A percentile compares a stretch with the other conserved stretches of the same genome.
Evolutionary conservation across 306 rosid species (phyloP).

Genomic region (Morella rubra): DNA sequence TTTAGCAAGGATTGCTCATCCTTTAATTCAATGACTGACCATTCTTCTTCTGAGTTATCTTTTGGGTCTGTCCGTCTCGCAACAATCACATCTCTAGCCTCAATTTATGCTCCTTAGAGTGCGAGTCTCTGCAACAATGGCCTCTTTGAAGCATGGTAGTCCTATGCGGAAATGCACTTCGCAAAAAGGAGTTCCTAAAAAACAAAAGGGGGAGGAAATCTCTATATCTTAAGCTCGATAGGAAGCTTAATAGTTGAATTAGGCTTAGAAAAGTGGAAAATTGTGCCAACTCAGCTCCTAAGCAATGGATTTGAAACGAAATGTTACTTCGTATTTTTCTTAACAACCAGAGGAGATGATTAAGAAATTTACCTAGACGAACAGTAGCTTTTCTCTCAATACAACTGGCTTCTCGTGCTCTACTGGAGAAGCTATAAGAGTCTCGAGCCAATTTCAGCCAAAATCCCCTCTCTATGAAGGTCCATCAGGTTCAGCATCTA

Average conservation of each 20-base stretch:
- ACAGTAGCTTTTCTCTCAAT: conserved; percentile 72
- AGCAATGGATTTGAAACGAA: neutral
- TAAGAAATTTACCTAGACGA: conserved; percentile 64
- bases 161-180: too few species aligned
- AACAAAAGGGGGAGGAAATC: too few species aligned
- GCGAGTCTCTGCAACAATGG: too few species aligned
- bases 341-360: neutral
- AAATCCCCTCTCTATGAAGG: conserved; percentile 84
- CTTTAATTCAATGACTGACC: conserved; percentile 85
- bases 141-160: too few species aligned
- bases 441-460: conserved; percentile 71
- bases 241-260: neutral
- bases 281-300: conserved; percentile 1
- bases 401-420: conserved; percentile 64
- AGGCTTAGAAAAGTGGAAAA: neutral
- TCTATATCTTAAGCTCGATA: neutral
- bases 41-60: conserved; percentile 63
- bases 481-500: conserved; percentile 84
- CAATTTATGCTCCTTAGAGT: conserved; percentile 84
- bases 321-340: neutral
- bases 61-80: conserved; percentile 39
- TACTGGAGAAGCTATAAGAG: conserved; percentile 61
- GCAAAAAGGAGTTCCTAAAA: conserved; percentile 77
- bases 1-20: conserved; percentile 53
- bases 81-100: conserved; percentile 61